These are phyloP conservation scores for Wickerhamiella sergipiensis DNA, from an alignment of 805 yeast species.

Conservation along the genomic window DNA sequence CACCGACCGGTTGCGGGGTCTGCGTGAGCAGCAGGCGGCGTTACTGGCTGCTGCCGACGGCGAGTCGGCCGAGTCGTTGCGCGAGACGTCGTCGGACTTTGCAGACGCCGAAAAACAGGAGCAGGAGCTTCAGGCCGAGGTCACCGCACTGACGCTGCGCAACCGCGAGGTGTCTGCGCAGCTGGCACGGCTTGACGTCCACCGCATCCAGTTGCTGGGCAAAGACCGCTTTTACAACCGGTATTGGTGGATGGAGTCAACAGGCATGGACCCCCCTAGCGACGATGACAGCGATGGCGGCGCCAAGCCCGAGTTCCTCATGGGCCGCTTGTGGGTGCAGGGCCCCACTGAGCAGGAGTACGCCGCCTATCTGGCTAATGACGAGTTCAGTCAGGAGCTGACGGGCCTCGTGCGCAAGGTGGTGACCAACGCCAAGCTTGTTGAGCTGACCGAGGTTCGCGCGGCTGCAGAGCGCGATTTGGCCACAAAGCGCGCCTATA, in stretches of 20 bases:
- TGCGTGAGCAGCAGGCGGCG: slow-evolving; percentile 31
- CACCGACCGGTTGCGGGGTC: slow-evolving; percentile 37
- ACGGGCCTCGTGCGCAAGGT: neutral
- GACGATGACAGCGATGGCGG: neutral
- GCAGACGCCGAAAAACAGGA: slow-evolving; percentile 15
- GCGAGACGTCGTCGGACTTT: neutral
- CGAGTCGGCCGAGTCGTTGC: neutral
- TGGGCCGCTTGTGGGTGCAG: slow-evolving; percentile 83
- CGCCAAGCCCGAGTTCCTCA: slow-evolving; percentile 24
- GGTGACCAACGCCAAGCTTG: neutral
- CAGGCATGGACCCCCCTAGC: slow-evolving; percentile 38
- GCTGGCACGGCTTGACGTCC: slow-evolving; percentile 44
- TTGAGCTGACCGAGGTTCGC: neutral
- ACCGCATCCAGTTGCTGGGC: slow-evolving; percentile 64
- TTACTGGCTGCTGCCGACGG: slow-evolving; percentile 12
- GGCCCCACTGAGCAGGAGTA: slow-evolving; percentile 58
- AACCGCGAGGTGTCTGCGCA: slow-evolving; percentile 39
- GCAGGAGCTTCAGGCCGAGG: slow-evolving; percentile 10
- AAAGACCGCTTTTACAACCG: slow-evolving; percentile 71
- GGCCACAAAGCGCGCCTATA: neutral
- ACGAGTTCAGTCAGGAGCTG: slow-evolving; percentile 12
- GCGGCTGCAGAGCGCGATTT: neutral
- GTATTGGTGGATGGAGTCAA: slow-evolving; percentile 91
- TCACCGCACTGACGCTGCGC: slow-evolving; percentile 17
- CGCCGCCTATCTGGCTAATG: slow-evolving; percentile 23